phyloP scores from a whole-genome alignment of 192 early-diverging fungal genomes.

The Piromyces finnis region DNA sequence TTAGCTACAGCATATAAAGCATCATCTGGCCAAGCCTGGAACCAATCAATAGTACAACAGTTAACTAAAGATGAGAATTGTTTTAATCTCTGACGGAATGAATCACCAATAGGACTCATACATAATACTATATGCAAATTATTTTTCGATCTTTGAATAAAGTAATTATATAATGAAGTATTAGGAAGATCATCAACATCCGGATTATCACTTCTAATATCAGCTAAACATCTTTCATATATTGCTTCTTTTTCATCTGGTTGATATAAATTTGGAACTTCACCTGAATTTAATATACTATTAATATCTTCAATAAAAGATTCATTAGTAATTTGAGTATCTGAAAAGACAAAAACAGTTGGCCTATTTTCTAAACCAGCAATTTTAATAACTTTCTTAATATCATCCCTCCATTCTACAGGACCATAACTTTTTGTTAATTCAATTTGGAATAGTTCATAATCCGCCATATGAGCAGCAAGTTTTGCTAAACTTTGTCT shows the following conservation, averaged over 20 bases:
- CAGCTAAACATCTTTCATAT: slow-evolving; percentile 20
- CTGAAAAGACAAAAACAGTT: slow-evolving; percentile 39
- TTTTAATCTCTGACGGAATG: slow-evolving; percentile 31
- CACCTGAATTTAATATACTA: slow-evolving; percentile 32
- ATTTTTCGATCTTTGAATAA: slow-evolving; percentile 29
- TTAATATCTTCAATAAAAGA: slow-evolving; percentile 43
- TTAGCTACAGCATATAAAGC: slow-evolving; percentile 37
- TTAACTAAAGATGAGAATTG: slow-evolving; percentile 42
- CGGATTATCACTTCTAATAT: slow-evolving; percentile 29
- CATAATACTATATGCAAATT: slow-evolving; percentile 42
- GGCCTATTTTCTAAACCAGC: slow-evolving; percentile 33
- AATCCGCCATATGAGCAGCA: slow-evolving; percentile 31
- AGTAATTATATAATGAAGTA: slow-evolving; percentile 37
- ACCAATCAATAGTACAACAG: slow-evolving; percentile 50
- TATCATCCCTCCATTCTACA: slow-evolving; percentile 38
- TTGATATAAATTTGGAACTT: slow-evolving; percentile 40
- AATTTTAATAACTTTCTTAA: slow-evolving; percentile 30
- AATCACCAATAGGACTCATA: slow-evolving; percentile 47
- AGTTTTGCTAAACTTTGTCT: slow-evolving; percentile 29
- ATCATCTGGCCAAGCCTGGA: slow-evolving; percentile 48
- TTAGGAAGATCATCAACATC: slow-evolving; percentile 24
- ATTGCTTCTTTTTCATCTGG: slow-evolving; percentile 34
- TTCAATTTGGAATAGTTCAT: slow-evolving; percentile 42
- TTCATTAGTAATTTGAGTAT: slow-evolving; percentile 43
- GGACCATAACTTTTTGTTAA: slow-evolving; percentile 33